Evolutionary conservation across 176 grass and related monocot genomes (phyloP).

Genomic region (Musa itinerans): DNA sequence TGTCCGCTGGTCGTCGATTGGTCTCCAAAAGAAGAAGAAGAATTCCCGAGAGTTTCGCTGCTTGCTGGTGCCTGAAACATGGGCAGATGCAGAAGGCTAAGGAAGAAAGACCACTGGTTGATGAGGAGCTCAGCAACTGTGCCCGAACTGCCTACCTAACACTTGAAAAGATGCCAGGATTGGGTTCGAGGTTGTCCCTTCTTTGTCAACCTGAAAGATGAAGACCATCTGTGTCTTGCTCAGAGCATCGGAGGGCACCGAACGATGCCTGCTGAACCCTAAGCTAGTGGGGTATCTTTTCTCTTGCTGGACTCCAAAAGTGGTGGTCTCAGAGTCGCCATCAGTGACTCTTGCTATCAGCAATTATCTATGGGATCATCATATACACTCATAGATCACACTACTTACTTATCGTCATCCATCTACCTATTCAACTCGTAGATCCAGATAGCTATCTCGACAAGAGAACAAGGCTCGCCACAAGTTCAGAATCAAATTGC

Average conservation of each 20-base stretch:
- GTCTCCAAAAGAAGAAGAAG: too few species aligned
- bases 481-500: conserved; percentile 19
- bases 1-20: too few species aligned
- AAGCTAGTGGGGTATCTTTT: not conserved
- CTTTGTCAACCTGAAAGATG: too few species aligned
- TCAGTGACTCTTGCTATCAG: not conserved
- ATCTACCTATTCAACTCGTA: not conserved
- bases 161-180: not conserved
- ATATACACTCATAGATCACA: not conserved
- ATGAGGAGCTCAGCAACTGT: too few species aligned
- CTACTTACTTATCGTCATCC: too few species aligned
- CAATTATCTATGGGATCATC: not conserved
- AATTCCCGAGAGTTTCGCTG: too few species aligned
- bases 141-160: not conserved
- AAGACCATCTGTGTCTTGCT: not conserved
- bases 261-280: not conserved
- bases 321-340: not conserved
- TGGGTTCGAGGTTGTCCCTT: not conserved
- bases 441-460: not conserved
- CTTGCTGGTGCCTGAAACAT: too few species aligned
- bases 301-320: too few species aligned
- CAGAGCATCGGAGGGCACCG: too few species aligned
- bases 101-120: too few species aligned
- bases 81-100: too few species aligned
- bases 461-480: conserved; percentile 12